Evolutionary conservation across 768 basidiomycete species (phyloP).

Genomic region (Russula lepida): DNA sequence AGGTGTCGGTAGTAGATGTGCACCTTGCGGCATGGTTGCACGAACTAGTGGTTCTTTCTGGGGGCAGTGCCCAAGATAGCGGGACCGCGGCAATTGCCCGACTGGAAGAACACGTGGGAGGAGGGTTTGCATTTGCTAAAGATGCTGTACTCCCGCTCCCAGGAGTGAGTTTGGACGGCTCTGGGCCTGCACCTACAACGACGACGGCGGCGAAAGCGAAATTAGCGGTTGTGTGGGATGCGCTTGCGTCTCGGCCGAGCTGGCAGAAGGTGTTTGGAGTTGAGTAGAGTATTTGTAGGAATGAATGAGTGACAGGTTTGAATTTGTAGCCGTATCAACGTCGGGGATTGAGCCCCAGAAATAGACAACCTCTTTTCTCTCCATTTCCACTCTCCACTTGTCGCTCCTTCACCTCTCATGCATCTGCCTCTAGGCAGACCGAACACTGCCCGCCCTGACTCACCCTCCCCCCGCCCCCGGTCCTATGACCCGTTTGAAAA

Average conservation of each 20-base stretch:
- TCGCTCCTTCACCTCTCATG: conserved; percentile 3
- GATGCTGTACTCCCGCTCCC: conserved; percentile 1
- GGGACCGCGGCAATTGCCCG: conserved; percentile 43
- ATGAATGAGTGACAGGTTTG: background rate
- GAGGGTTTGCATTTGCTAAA: conserved; percentile 35
- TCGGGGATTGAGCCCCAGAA: background rate
- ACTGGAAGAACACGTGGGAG: conserved; percentile 45
- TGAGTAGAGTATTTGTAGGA: background rate
- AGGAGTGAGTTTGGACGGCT: conserved; percentile 8
- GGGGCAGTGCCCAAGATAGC: conserved; percentile 42
- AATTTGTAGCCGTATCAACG: background rate
- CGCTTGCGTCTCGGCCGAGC: conserved; percentile 52
- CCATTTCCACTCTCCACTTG: background rate
- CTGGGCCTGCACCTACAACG: background rate
- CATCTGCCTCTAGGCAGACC: conserved; percentile 1
- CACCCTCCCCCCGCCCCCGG: background rate
- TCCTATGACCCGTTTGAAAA: background rate
- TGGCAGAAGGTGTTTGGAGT: conserved; percentile 57
- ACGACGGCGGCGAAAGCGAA: conserved; percentile 22
- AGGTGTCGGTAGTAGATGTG: conserved; percentile 72
- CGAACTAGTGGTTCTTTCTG: conserved; percentile 48
- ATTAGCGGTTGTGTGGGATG: conserved; percentile 67
- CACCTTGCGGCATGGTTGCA: conserved; percentile 74
- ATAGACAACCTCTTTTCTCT: background rate
- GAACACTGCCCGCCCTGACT: conserved; percentile 22